Evolutionary conservation across 2,329 filamentous ascomycete species (phyloP).

Genomic region (Beauveria sp.): DNA sequence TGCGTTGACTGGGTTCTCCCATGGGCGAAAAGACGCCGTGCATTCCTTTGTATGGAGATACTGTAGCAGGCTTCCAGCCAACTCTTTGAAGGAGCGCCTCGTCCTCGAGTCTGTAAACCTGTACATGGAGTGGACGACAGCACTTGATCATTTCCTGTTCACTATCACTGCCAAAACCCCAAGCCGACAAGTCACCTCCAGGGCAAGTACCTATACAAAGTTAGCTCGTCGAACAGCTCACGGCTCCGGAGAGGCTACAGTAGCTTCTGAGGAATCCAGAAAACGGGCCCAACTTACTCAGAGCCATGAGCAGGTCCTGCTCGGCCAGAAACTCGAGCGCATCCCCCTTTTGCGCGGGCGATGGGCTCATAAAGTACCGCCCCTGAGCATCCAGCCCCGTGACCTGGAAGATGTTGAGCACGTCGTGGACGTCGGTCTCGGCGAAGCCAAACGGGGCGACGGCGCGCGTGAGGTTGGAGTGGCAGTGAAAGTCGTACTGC

Average conservation of each 20-base stretch:
- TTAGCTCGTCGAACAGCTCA: conserved; percentile 27
- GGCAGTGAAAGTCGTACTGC: conserved; percentile 74
- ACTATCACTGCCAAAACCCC: conserved; percentile 67
- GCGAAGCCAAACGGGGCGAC: conserved; percentile 59
- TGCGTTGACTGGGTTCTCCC: conserved; percentile 16
- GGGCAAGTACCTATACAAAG: conserved; percentile 56
- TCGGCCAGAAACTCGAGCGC: conserved; percentile 75
- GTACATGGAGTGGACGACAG: conserved; percentile 66
- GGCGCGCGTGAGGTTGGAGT: conserved; percentile 71
- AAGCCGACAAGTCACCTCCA: conserved; percentile 72
- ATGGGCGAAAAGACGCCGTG: conserved; percentile 48
- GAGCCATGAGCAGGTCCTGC: conserved; percentile 59
- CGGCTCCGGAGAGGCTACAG: too few species aligned
- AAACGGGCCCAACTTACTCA: conserved; percentile 32
- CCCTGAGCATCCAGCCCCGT: conserved; percentile 67
- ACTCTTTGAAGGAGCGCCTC: conserved; percentile 37
- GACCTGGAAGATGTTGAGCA: conserved; percentile 81
- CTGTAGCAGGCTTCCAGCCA: conserved; percentile 56
- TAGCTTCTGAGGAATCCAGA: background rate
- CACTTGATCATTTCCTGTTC: conserved; percentile 61
- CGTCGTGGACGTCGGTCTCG: conserved; percentile 74
- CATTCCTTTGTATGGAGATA: conserved; percentile 54
- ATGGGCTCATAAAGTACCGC: conserved; percentile 67
- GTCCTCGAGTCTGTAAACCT: conserved; percentile 60
- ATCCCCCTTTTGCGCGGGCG: conserved; percentile 46